Conservation (phyloP, 2,329 filamentous ascomycete species). For the Phialophora chinensis region DNA sequence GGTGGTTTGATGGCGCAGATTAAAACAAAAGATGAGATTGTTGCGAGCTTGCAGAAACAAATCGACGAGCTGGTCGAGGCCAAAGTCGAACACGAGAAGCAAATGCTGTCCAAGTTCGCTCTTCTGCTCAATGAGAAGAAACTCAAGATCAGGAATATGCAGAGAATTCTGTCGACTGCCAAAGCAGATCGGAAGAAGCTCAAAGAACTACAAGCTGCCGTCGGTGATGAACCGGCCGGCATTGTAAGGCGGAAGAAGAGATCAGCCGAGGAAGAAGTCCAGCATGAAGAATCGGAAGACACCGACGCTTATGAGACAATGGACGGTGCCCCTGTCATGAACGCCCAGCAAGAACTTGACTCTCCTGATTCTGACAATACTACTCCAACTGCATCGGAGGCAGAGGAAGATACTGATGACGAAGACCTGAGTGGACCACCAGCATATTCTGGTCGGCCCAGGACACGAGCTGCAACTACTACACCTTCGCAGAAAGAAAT, state of each 20-base stretch:
- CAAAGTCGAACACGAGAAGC: conserved; percentile 63
- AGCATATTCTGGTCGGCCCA: conserved; percentile 12
- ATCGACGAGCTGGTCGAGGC: conserved; percentile 63
- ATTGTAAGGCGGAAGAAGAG: conserved; percentile 30
- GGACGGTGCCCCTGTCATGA: conserved; percentile 22
- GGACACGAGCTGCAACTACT: conserved; percentile 13
- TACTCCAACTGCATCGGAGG: conserved; percentile 21
- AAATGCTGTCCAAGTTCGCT: conserved; percentile 64
- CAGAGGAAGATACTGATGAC: conserved; percentile 27
- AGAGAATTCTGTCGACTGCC: conserved; percentile 59
- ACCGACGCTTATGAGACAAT: conserved; percentile 37
- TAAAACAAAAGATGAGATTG: conserved; percentile 55
- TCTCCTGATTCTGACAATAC: conserved; percentile 19
- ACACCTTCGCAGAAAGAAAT: neutral
- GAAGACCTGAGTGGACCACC: conserved; percentile 24
- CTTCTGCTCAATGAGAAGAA: conserved; percentile 68
- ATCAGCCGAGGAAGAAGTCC: conserved; percentile 26
- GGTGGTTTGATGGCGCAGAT: conserved; percentile 49
- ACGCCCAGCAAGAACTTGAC: conserved; percentile 15
- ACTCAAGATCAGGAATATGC: conserved; percentile 67
- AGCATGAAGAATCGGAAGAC: conserved; percentile 31
- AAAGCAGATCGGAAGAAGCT: conserved; percentile 49
- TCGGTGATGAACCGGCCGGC: conserved; percentile 41
- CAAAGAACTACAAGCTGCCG: conserved; percentile 42
- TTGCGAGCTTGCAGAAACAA: conserved; percentile 59